These are phyloP conservation scores for Hypoxylon sp. DNA, from an alignment of 2,329 filamentous ascomycete genomes.

Conservation along the genomic window DNA sequence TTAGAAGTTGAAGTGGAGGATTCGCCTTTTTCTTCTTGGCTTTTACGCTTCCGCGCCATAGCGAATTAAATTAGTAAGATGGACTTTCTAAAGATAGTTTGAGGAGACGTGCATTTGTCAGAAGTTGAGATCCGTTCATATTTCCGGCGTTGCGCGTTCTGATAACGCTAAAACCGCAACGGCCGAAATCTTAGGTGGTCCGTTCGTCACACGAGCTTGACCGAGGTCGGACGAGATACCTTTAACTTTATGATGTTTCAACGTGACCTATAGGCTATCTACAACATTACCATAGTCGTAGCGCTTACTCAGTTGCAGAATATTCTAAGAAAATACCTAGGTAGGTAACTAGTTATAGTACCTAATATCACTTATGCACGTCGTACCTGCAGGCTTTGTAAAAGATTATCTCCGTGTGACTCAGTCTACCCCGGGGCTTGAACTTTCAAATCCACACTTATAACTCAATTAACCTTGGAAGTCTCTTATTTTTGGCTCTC, in stretches of 20 bases:
- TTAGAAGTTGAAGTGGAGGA: conserved; percentile 19
- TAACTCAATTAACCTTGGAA: too few species aligned
- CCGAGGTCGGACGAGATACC: conserved; percentile 28
- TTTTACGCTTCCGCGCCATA: conserved; percentile 42
- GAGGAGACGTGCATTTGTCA: conserved; percentile 6
- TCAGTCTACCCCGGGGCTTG: conserved; percentile 12
- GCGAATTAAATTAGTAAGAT: conserved; percentile 8
- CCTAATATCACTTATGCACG: conserved; percentile 19
- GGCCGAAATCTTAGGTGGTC: conserved; percentile 16
- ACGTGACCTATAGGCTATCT: conserved; percentile 2
- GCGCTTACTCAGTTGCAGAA: conserved; percentile 8
- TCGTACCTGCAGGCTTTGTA: conserved; percentile 11
- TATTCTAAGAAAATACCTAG: not conserved
- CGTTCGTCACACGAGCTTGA: conserved; percentile 5
- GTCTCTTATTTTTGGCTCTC: not conserved
- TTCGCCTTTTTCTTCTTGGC: conserved; percentile 28
- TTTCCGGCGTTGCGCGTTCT: not conserved
- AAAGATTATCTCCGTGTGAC: conserved; percentile 24
- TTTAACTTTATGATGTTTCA: not conserved
- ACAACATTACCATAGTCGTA: not conserved
- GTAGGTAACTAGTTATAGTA: not conserved
- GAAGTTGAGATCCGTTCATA: not conserved
- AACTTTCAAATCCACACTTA: not conserved
- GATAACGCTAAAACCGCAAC: conserved; percentile 10
- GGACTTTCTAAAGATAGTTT: not conserved